These are phyloP conservation scores for Pseudogymnoascus sp. DNA, from an alignment of 2,329 filamentous ascomycete species.

Conservation along the genomic window DNA sequence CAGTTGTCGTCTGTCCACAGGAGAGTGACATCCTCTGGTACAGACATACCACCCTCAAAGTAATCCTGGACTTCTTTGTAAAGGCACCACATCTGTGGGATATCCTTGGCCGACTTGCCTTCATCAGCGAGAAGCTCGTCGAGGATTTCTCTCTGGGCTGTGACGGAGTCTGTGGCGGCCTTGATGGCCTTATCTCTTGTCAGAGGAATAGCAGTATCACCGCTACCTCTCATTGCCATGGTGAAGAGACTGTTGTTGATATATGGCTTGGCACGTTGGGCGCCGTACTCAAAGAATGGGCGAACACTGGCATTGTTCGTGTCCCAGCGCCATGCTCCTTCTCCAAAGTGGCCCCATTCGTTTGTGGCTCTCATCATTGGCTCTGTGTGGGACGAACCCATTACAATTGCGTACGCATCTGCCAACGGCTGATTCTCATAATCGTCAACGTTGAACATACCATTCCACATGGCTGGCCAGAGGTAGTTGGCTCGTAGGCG, in stretches of 20 bases:
- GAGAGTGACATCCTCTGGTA: conserved; percentile 59
- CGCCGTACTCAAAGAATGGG: conserved; percentile 60
- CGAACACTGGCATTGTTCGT: conserved; percentile 61
- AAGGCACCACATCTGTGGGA: conserved; percentile 63
- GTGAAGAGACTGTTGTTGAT: conserved; percentile 58
- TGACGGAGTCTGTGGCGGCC: conserved; percentile 52
- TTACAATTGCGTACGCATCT: conserved; percentile 65
- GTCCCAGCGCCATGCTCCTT: conserved; percentile 61
- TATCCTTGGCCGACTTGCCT: conserved; percentile 33
- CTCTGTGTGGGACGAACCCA: conserved; percentile 66
- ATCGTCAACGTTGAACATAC: conserved; percentile 66
- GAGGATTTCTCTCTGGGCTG: conserved; percentile 50
- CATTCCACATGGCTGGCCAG: conserved; percentile 64
- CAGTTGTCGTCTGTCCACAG: conserved; percentile 62
- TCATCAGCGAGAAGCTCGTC: conserved; percentile 40
- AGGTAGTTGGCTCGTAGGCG: conserved; percentile 64
- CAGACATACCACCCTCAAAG: conserved; percentile 51
- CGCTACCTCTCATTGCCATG: conserved; percentile 60
- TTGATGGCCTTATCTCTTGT: conserved; percentile 46
- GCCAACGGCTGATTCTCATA: conserved; percentile 57
- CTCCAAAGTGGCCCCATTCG: conserved; percentile 41
- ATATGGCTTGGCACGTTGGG: conserved; percentile 54
- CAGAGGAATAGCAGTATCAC: conserved; percentile 51
- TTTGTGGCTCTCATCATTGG: conserved; percentile 57
- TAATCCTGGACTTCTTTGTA: conserved; percentile 67